Evolutionary conservation across 306 rosid species (phyloP), one percentile per base, ranked within the genome.

Genomic region (Abrus precatorius): DNA sequence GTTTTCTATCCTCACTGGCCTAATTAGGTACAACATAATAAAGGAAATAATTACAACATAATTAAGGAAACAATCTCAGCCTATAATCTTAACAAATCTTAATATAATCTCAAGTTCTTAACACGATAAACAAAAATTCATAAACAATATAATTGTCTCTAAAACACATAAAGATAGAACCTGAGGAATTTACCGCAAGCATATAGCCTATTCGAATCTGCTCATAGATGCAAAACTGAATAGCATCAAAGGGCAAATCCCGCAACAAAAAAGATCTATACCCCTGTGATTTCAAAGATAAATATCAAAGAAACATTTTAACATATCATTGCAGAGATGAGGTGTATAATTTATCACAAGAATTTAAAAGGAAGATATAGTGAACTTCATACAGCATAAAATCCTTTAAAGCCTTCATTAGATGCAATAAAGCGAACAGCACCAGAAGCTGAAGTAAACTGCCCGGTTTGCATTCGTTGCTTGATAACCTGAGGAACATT

Each of bases 381-480:
- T 54, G 76, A 75, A 75, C 32, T 67, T 82, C 90, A 71, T 76
- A 94, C 98, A 47, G 95, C 98, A 87, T 92, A 94, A 70, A 94
- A 89, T 68, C 98, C 98, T 83, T 53, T 90, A 72, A 92, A 88
- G 29, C 98, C 98, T 82, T 94, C 97, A 84, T 77, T 89, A 49
- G 91, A 52, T 61, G 86, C 93, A 85, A 94, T 94, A 76, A 87
- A 83, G 87, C 95, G 90, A 33, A 94, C 97, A 57, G 97, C 98
- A 74, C 80, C 72, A 61, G 95, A 70, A 83, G 98, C 95, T 7
- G 98, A 92, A 77, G 90, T 79, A 84, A 91, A 94, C 76, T 94
- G 98, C 76, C 97, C 94, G 7, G 98, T 92, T 90, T 94, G 98
- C 95, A 94, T 94, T 75, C 98, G 89, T 87, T 95, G 99, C 89